A percentile compares a stretch with the other conserved stretches of the same genome.
phyloP scores from a whole-genome alignment of 2,329 filamentous ascomycete species.

The Verticillium tricorpus region DNA sequence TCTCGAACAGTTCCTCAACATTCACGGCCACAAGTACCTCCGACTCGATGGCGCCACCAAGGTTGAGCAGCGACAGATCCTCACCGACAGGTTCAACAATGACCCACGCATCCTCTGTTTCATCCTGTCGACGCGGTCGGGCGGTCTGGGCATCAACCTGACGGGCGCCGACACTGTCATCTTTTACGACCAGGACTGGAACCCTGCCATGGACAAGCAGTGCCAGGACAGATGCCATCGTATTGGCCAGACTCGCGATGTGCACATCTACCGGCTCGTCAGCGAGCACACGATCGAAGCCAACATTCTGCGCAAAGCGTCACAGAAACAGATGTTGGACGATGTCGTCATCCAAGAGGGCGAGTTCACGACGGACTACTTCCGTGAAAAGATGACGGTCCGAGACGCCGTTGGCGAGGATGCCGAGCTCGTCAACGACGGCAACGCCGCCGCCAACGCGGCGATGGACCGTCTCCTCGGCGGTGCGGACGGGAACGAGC shows the following conservation, averaged over 20 bases:
- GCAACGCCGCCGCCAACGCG: constrained; percentile 68
- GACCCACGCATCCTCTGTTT: constrained; percentile 90
- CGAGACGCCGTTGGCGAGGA: constrained; percentile 63
- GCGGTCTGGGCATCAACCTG: constrained; percentile 91
- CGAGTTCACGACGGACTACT: constrained; percentile 95
- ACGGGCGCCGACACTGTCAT: constrained; percentile 97
- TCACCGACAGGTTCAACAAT: constrained; percentile 95
- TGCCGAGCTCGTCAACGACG: constrained; percentile 52
- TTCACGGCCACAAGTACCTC: constrained; percentile 94
- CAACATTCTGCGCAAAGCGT: constrained; percentile 93
- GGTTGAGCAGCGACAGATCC: constrained; percentile 88
- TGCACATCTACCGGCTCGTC: constrained; percentile 94
- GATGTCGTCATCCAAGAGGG: constrained; percentile 98
- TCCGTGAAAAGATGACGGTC: constrained; percentile 65
- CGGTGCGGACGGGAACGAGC: constrained; percentile 54
- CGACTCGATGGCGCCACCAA: constrained; percentile 95
- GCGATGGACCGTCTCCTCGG: constrained; percentile 86
- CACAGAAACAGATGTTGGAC: constrained; percentile 96
- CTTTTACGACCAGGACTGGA: constrained; percentile 99
- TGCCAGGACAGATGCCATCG: constrained; percentile 97
- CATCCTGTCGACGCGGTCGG: constrained; percentile 90
- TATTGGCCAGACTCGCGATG: constrained; percentile 94
- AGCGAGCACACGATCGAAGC: constrained; percentile 95
- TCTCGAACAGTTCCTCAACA: constrained; percentile 94
- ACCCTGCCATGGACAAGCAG: constrained; percentile 99